phyloP scores from a whole-genome alignment of 2,329 filamentous ascomycete species.

The Domatiomyces catenatus region DNA sequence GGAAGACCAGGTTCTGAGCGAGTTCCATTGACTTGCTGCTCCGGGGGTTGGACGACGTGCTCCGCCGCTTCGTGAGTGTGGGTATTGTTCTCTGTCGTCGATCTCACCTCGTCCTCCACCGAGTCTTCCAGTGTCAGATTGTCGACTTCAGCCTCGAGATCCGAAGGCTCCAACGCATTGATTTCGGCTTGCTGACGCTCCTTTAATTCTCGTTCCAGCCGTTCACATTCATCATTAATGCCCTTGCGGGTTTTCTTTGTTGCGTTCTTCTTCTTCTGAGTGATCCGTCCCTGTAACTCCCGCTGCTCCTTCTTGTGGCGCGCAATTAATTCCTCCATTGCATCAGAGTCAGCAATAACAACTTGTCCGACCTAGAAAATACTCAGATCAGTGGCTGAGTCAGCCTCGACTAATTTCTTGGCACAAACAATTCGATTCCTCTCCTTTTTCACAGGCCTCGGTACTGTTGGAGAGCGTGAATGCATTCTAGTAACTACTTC shows the following conservation, averaged over 20 bases:
- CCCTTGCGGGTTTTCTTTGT: slow-evolving; percentile 65
- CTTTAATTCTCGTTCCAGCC: slow-evolving; percentile 40
- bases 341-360: too few species aligned
- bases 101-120: slow-evolving; percentile 2
- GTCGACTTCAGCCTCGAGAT: slow-evolving; percentile 17
- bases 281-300: slow-evolving; percentile 71
- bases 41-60: slow-evolving; percentile 4
- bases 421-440: too few species aligned
- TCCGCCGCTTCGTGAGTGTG: slow-evolving; percentile 11
- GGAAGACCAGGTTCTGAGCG: neutral
- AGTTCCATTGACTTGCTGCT: neutral
- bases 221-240: slow-evolving; percentile 50
- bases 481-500: too few species aligned
- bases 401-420: neutral
- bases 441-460: too few species aligned
- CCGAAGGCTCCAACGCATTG: slow-evolving; percentile 10
- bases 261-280: slow-evolving; percentile 91
- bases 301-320: slow-evolving; percentile 78
- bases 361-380: too few species aligned
- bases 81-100: neutral
- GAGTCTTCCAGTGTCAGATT: slow-evolving; percentile 22
- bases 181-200: slow-evolving; percentile 33
- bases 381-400: neutral
- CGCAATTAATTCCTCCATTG: slow-evolving; percentile 60
- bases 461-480: too few species aligned